Base-by-base conservation (phyloP, 78 protist genomes). In the Dictyostelium capitatum region DNA sequence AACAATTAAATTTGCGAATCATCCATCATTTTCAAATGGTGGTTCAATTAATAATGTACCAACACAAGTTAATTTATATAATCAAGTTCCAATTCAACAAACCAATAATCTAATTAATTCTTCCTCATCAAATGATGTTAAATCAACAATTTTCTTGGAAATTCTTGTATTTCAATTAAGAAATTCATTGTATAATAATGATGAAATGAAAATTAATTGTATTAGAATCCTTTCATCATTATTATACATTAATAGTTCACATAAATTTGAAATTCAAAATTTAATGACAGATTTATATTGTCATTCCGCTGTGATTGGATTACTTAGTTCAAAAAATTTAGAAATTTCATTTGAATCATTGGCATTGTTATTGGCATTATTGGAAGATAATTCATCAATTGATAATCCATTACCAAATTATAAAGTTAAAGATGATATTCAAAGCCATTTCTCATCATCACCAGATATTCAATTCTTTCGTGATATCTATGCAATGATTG, bases 381-480 rank as follows among this genome's bases (percentile, higher is more conserved):
- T 87, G 7, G 93, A 87, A 5, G 83, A 59, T 15, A 80, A 69
- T 67, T 50, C 6, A 3, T 37, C 28, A 5, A 15, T 32, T 7
- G 82, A 69, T 37, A 74, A 87, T 51, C 81, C 84, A 28, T n/a
- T 64, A 7, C 78, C 93, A 32, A 87, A 87, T 25, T 32, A 46
- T 7, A 46, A 78, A 20, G 93, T 87, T 1, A 87, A 87, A 50
- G 93, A 87, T 4, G 82, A 80, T 47, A 87, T 87, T 50, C 83
- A 70, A 62, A 32, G 83, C 28, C 70, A 78, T 37, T 87, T 87
- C 50, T 32, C 93, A 47, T 77, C 84, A 9, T 87, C 93, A 19
- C 93, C 93, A 0, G 93, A 87, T 37, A 87, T 87, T 32, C 83
- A 87, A 56, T 87, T 87, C 79, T 87, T 87, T 77, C 77, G 80